Base-by-base conservation (phyloP, 352 stramenopile genomes). In the Phytopythium sindhum region DNA sequence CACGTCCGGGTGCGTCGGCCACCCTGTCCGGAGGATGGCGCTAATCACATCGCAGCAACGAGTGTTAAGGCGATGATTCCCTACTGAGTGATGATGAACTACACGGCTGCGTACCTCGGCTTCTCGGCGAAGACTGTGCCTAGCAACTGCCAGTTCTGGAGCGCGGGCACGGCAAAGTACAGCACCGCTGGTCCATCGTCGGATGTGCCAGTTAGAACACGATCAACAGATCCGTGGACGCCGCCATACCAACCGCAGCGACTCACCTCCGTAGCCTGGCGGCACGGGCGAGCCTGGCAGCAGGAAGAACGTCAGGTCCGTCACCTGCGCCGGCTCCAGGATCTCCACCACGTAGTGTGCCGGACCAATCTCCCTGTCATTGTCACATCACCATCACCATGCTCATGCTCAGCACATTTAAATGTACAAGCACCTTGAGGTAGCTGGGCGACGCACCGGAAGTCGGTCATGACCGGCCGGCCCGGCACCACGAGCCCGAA, bases 261-360 rank as follows among this genome's bases (percentile, higher is more conserved):
- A 60, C 51, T 29, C 35, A 84, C 76, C 76, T 62, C 75, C 80
- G 55, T 73, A 90, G 33, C 80, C 83, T 51, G 61, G 75, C 28
- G 83, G 79, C 1, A 90, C 79, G 15, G 79, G 77, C 11, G 83
- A 90, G 23, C 73, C 68, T 21, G 83, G 83, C 42, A 92, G 44
- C 29, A 92, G 50, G 63, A 92, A 92, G 74, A 92, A 92, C 23
- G 81, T 89, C 48, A 92, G 66, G 55, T 92, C 83, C 39, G 78
- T 84, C 39, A 92, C 74, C 31, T 81, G 70, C 0, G 62, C 75
- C 10, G 83, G 83, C 55, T 89, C 75, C 14, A 73, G 17, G 31
- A 92, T 85, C 62, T 87, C 80, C 44, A 84, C 66, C 31, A 90
- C 74, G 35, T 83, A 90, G 47, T 87, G 81, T n/a, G 68, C 70